These are phyloP conservation scores for Fomitopsis palustris DNA, from an alignment of 1,284 basidiomycete genomes.

Conservation along the genomic window DNA sequence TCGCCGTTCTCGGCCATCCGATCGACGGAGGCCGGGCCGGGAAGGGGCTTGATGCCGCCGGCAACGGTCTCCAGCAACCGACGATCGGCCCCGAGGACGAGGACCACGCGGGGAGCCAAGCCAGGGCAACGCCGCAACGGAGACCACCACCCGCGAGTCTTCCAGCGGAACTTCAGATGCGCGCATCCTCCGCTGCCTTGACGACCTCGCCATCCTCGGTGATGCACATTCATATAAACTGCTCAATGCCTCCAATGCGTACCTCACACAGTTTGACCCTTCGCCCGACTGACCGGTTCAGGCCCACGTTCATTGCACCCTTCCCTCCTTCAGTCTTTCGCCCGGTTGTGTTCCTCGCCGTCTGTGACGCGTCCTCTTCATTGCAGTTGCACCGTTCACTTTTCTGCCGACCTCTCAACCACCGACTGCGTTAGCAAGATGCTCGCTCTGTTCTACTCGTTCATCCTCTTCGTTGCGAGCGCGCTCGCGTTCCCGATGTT, in stretches of 20 bases:
- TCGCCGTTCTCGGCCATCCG: background rate
- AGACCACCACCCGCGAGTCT: background rate
- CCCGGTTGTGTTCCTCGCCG: background rate
- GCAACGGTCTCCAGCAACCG: background rate
- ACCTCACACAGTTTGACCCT: background rate
- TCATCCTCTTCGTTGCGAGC: background rate
- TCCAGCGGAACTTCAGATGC: background rate
- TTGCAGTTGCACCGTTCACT: background rate
- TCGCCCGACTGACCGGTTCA: constrained; percentile 1
- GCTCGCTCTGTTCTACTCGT: background rate
- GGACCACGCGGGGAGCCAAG: background rate
- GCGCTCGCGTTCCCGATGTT: constrained; percentile 6
- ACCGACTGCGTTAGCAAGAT: background rate
- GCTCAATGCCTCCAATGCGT: background rate
- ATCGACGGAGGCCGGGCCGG: background rate
- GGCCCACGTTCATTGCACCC: background rate
- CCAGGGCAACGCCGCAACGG: too few relatives aligned
- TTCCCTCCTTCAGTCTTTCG: background rate
- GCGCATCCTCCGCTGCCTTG: background rate
- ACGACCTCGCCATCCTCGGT: background rate
- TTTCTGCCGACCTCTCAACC: background rate
- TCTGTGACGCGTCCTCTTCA: background rate
- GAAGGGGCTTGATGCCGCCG: background rate
- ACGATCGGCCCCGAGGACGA: background rate
- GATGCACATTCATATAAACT: background rate